Evolutionary conservation across 2,329 filamentous ascomycete species (phyloP).

Genomic region (Claviceps arundinis): DNA sequence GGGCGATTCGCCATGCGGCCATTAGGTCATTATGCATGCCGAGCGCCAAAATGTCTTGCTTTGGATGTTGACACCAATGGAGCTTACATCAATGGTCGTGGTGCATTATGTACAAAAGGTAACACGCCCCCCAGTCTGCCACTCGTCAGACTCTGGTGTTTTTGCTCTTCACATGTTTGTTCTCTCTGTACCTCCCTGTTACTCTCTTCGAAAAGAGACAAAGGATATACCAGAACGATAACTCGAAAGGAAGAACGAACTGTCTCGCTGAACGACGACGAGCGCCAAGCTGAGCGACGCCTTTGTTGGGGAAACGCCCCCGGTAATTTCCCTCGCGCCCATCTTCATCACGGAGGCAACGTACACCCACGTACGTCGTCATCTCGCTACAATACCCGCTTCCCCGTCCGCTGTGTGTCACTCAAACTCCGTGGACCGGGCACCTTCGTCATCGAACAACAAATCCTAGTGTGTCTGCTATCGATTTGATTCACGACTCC

Average conservation of each 20-base stretch:
- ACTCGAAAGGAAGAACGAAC: no score
- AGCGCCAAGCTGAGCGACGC: not conserved
- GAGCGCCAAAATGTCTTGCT: not conserved
- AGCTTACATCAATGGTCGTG: no score
- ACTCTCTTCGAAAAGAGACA: no score
- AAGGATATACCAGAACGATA: no score
- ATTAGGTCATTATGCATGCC: not conserved
- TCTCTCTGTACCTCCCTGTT: no score
- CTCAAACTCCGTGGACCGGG: not conserved
- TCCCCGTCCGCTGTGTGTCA: not conserved
- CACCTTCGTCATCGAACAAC: constrained; percentile 2
- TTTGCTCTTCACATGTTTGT: no score
- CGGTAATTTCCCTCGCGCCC: not conserved
- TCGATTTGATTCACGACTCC: not conserved
- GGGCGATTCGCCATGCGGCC: not conserved
- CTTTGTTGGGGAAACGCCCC: not conserved
- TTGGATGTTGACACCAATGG: no score
- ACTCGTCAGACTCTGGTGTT: no score
- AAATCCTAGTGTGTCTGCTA: not conserved
- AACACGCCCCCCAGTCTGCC: no score
- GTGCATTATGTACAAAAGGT: no score
- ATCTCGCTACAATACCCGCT: not conserved
- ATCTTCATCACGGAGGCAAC: not conserved
- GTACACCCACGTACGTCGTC: not conserved
- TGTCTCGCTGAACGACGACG: no score